phyloP scores from a whole-genome alignment of 2,329 filamentous ascomycete genomes.

The Aspergillus sp. region DNA sequence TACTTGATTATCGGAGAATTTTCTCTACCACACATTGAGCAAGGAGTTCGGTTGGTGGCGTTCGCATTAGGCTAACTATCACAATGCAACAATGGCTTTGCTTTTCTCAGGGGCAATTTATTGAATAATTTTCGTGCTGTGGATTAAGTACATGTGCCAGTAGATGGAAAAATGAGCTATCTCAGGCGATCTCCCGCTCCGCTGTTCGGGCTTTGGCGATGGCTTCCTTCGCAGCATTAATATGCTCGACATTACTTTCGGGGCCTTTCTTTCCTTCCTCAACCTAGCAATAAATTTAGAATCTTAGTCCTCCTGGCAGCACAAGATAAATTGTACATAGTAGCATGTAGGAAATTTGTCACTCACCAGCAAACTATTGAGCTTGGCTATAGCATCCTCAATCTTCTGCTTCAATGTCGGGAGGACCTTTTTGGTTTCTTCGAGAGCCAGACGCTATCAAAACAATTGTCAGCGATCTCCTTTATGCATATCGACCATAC shows the following conservation, averaged over 20 bases:
- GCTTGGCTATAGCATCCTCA: constrained; percentile 66
- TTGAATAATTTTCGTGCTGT: constrained; percentile 3
- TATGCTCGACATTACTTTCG: constrained; percentile 44
- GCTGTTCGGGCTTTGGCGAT: constrained; percentile 43
- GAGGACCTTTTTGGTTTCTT: constrained; percentile 85
- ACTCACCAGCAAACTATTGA: constrained; percentile 76
- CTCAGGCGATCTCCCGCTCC: constrained; percentile 42
- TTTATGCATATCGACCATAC: not conserved
- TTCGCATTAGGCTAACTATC: constrained; percentile 19
- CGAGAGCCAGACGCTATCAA: constrained; percentile 71
- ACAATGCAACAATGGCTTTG: constrained; percentile 24
- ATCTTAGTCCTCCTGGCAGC: not conserved
- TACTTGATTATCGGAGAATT: constrained; percentile 30
- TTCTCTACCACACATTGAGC: constrained; percentile 25
- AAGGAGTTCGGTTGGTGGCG: constrained; percentile 32
- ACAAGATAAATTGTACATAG: not conserved
- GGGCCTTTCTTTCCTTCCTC: constrained; percentile 44
- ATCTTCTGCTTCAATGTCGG: constrained; percentile 72
- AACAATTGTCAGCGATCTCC: constrained; percentile 9
- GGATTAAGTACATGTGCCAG: not conserved
- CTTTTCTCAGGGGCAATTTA: constrained; percentile 5
- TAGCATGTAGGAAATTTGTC: not conserved
- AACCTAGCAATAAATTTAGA: constrained; percentile 22
- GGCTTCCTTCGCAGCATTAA: constrained; percentile 46
- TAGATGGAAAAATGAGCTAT: not conserved